Conservation (phyloP, 106 monocot genomes). For the Iris macrosiphon region DNA sequence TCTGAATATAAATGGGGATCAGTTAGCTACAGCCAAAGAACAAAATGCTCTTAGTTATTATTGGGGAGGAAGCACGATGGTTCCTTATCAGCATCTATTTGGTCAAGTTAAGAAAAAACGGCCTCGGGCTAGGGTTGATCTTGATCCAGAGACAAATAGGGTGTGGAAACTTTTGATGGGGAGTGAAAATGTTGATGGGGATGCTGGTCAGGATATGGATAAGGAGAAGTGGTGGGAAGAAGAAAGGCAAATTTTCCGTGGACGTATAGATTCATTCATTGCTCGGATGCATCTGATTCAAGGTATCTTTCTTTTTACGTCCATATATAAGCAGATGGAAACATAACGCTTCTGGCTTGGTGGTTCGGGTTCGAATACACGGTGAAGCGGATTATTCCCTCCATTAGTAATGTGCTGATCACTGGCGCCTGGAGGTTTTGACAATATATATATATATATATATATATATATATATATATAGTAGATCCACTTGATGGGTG, state of each 20-base stretch:
- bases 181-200: constrained; percentile 17
- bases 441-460: too few relatives aligned
- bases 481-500: too few relatives aligned
- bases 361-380: too few relatives aligned
- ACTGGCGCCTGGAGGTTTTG: too few relatives aligned
- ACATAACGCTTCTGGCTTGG: too few relatives aligned
- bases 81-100: constrained; percentile 6
- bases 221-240: constrained; percentile 87
- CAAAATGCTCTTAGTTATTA: constrained; percentile 37
- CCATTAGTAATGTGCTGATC: too few relatives aligned
- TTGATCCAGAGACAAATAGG: constrained; percentile 20
- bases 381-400: too few relatives aligned
- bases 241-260: constrained; percentile 70
- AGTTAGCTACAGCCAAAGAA: constrained; percentile 1
- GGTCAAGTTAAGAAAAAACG: constrained; percentile 1
- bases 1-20: constrained; percentile 18
- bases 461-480: too few relatives aligned
- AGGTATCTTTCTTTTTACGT: constrained; percentile 45
- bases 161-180: constrained; percentile 76
- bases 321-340: too few relatives aligned
- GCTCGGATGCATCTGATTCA: constrained; percentile 94
- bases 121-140: neutral
- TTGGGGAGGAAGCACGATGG: constrained; percentile 12
- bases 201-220: constrained; percentile 28
- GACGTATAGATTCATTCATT: constrained; percentile 83